phyloP scores from a whole-genome alignment of 306 rosid species.

The Arachis stenosperma region DNA sequence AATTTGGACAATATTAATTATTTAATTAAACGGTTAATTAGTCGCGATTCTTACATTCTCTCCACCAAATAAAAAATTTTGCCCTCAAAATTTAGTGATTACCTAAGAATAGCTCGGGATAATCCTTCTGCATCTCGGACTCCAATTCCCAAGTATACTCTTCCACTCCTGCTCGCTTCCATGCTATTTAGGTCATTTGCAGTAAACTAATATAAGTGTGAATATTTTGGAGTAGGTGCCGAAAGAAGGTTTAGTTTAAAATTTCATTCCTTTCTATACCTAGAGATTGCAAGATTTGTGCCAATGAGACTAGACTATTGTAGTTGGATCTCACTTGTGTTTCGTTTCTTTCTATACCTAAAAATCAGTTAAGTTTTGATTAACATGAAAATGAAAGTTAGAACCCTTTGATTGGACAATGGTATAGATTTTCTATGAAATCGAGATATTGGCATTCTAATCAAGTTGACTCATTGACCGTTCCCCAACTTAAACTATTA shows the following conservation, averaged over 20 bases:
- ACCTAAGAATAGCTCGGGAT: no score
- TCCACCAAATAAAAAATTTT: no score
- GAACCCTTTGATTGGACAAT: slow-evolving; percentile 20
- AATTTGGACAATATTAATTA: no score
- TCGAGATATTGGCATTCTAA: slow-evolving; percentile 20
- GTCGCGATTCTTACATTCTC: no score
- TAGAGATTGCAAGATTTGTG: slow-evolving; percentile 30
- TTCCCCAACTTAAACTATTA: not conserved
- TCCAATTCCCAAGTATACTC: no score
- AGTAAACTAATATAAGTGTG: not conserved
- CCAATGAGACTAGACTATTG: slow-evolving; percentile 28
- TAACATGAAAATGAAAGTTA: slow-evolving; percentile 1
- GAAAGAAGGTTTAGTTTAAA: not conserved
- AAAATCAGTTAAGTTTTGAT: slow-evolving; percentile 20
- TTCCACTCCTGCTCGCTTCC: no score
- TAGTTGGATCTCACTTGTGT: slow-evolving; percentile 27
- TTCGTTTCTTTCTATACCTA: slow-evolving; percentile 27
- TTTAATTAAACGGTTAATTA: no score
- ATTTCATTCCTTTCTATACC: not conserved
- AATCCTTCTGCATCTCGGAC: no score
- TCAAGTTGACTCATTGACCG: slow-evolving; percentile 11
- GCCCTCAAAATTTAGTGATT: no score
- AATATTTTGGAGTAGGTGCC: slow-evolving; percentile 18
- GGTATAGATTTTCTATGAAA: slow-evolving; percentile 6
- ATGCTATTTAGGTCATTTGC: not conserved